These are phyloP conservation scores for Hyaloscypha bicolor DNA, from an alignment of 495 filamentous ascomycete species.

Conservation along the genomic window DNA sequence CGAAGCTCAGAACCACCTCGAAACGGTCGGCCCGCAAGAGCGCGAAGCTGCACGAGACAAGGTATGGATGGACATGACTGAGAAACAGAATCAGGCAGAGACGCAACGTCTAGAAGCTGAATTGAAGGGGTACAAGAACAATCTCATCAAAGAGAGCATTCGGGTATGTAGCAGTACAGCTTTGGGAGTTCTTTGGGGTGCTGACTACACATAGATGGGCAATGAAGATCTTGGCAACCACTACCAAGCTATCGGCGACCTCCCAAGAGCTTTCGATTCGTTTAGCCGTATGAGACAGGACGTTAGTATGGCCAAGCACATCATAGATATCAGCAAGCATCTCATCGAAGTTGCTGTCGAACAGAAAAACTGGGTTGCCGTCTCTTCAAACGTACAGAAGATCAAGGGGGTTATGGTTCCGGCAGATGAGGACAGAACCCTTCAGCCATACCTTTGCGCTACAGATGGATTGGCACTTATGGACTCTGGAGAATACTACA, in stretches of 20 bases:
- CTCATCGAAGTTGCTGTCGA: conserved; percentile 68
- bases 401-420: conserved; percentile 53
- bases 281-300: conserved; percentile 76
- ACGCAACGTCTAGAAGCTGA: conserved; percentile 77
- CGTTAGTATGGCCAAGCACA: conserved; percentile 69
- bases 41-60: conserved; percentile 65
- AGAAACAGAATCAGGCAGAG: conserved; percentile 64
- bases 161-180: conserved; percentile 56
- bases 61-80: conserved; percentile 67
- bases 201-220: conserved; percentile 59
- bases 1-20: conserved; percentile 65
- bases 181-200: neutral
- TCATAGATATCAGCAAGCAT: conserved; percentile 70
- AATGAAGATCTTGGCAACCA: conserved; percentile 75
- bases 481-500: conserved; percentile 61
- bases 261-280: conserved; percentile 62
- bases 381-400: conserved; percentile 69
- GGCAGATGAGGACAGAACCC: conserved; percentile 59
- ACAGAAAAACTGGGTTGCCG: conserved; percentile 65
- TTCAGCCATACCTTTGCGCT: conserved; percentile 66
- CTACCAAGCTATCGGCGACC: conserved; percentile 66
- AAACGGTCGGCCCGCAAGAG: conserved; percentile 65
- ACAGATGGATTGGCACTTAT: conserved; percentile 73
- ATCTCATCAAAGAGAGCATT: conserved; percentile 96
- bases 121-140: conserved; percentile 93